A percentile compares a stretch with the other conserved stretches of the same genome.
Evolutionary conservation across 2,329 filamentous ascomycete species (phyloP).

Genomic region (Tolypocladium endophyticum): DNA sequence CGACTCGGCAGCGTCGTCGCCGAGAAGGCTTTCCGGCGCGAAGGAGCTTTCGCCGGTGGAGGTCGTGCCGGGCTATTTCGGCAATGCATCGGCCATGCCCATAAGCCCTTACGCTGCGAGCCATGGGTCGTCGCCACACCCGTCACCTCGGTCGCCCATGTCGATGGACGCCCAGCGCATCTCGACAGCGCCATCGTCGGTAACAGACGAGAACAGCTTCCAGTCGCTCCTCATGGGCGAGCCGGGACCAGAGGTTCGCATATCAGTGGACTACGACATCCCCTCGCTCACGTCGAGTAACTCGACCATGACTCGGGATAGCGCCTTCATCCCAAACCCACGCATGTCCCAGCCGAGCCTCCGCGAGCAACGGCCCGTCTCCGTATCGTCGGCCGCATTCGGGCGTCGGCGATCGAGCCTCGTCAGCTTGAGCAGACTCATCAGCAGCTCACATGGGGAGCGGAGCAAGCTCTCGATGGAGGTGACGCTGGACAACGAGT

Average conservation of each 20-base stretch:
- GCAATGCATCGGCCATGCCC: conserved; percentile 35
- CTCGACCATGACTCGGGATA: conserved; percentile 66
- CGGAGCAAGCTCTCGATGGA: conserved; percentile 66
- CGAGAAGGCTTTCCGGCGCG: conserved; percentile 26
- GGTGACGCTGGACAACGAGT: conserved; percentile 44
- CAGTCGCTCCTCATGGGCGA: conserved; percentile 64
- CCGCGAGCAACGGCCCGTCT: conserved; percentile 49
- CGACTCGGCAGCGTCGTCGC: conserved; percentile 34
- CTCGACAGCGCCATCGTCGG: conserved; percentile 65
- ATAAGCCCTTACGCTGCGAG: conserved; percentile 56
- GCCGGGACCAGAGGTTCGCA: conserved; percentile 59
- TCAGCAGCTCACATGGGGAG: conserved; percentile 65
- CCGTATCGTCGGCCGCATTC: conserved; percentile 50
- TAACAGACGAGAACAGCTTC: conserved; percentile 60
- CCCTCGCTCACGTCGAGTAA: conserved; percentile 66
- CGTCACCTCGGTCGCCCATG: conserved; percentile 59
- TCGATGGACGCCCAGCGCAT: conserved; percentile 63
- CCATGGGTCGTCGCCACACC: conserved; percentile 50
- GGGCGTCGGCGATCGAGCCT: conserved; percentile 66
- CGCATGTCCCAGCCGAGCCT: conserved; percentile 37
- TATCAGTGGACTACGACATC: conserved; percentile 59
- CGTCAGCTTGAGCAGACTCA: conserved; percentile 64
- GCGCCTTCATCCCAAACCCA: conserved; percentile 34
- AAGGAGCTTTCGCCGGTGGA: conserved; percentile 42
- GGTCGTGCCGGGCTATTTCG: conserved; percentile 32